These are phyloP conservation scores for Stemphylium vesicarium DNA, from an alignment of 2,329 filamentous ascomycete species.

Conservation along the genomic window DNA sequence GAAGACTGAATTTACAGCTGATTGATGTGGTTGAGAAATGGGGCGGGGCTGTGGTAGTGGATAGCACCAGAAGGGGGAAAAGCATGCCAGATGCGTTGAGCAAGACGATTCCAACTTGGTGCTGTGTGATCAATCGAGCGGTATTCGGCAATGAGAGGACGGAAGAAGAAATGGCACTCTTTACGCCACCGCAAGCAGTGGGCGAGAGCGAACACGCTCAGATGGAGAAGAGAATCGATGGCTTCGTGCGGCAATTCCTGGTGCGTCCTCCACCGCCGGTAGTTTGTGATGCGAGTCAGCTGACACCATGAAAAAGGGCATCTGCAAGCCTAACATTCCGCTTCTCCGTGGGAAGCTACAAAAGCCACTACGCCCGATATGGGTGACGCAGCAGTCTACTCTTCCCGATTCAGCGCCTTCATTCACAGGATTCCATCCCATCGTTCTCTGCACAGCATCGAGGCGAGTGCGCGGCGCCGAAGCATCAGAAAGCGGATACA, in stretches of 20 bases:
- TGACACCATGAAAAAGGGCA: conserved; percentile 47
- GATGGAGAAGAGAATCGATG: conserved; percentile 69
- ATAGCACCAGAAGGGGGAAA: conserved; percentile 92
- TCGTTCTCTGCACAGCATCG: conserved; percentile 88
- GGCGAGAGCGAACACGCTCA: conserved; percentile 79
- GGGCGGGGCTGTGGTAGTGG: conserved; percentile 85
- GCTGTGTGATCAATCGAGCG: conserved; percentile 78
- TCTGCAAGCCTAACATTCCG: conserved; percentile 65
- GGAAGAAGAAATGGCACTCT: conserved; percentile 53
- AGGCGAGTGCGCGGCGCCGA: conserved; percentile 72
- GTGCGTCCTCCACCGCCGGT: conserved; percentile 34
- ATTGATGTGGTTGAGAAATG: conserved; percentile 69
- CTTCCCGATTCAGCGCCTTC: conserved; percentile 54
- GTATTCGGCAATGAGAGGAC: conserved; percentile 70
- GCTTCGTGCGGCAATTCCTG: conserved; percentile 59
- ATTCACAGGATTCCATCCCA: conserved; percentile 68
- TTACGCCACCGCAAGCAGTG: conserved; percentile 75
- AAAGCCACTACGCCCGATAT: conserved; percentile 78
- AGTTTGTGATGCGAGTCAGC: not conserved
- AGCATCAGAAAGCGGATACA: conserved; percentile 74
- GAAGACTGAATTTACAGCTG: conserved; percentile 84
- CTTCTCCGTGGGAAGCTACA: conserved; percentile 62
- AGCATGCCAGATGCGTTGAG: conserved; percentile 94
- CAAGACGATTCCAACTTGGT: conserved; percentile 95
- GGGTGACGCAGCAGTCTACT: conserved; percentile 74